Evolutionary conservation across 2,329 filamentous ascomycete genomes (phyloP).

Genomic region (Shiraia sp.): DNA sequence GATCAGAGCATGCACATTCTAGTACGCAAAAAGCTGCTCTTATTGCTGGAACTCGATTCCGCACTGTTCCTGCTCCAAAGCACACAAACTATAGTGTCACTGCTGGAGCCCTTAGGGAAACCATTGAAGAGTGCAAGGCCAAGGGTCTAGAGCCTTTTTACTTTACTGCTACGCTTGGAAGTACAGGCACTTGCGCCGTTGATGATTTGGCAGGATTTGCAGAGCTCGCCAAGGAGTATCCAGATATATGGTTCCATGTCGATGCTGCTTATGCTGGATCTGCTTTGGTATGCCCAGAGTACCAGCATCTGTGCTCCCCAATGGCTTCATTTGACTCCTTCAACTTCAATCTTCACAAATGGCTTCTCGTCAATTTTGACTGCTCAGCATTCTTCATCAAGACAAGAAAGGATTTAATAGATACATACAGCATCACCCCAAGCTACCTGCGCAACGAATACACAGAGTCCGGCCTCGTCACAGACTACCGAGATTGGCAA

Average conservation of each 20-base stretch:
- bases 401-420: conserved; percentile 73
- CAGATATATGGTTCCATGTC: conserved; percentile 83
- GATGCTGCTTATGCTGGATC: conserved; percentile 92
- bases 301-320: conserved; percentile 67
- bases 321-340: conserved; percentile 79
- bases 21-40: conserved; percentile 85
- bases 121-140: conserved; percentile 66
- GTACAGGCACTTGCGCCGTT: conserved; percentile 84
- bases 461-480: conserved; percentile 81
- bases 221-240: conserved; percentile 57
- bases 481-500: conserved; percentile 97
- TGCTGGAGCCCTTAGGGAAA: conserved; percentile 61
- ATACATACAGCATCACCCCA: conserved; percentile 77
- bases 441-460: conserved; percentile 82
- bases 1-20: conserved; percentile 78
- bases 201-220: conserved; percentile 78
- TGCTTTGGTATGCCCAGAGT: conserved; percentile 79
- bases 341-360: conserved; percentile 97
- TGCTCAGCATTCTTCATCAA: conserved; percentile 76
- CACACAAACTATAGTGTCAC: conserved; percentile 72
- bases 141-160: conserved; percentile 83
- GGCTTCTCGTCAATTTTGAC: conserved; percentile 94
- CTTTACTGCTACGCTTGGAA: conserved; percentile 80
- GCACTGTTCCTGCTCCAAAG: conserved; percentile 65
- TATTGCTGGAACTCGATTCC: conserved; percentile 82